A percentile compares a stretch with the other conserved stretches of the same genome.
Conservation (phyloP, 176 grass and related monocot species). For the Musa itinerans region DNA sequence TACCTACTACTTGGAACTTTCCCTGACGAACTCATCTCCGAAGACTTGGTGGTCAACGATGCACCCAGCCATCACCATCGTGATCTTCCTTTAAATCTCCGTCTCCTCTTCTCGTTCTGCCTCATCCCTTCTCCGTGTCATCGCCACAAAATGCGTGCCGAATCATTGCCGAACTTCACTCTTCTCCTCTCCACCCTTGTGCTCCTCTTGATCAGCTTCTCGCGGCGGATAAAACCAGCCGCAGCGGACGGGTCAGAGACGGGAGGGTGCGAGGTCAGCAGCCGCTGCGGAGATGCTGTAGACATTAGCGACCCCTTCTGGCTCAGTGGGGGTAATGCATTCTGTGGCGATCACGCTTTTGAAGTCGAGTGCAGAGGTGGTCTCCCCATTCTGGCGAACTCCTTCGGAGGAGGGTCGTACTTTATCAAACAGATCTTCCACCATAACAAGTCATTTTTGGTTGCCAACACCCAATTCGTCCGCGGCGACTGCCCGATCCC, state of each 20-base stretch:
- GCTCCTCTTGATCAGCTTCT: not conserved
- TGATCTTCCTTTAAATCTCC: no score
- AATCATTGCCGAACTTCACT: not conserved
- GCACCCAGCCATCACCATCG: not conserved
- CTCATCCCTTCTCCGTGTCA: not conserved
- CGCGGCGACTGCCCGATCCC: not conserved
- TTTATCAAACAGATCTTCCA: not conserved
- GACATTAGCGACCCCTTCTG: slow-evolving; percentile 9
- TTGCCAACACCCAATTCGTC: not conserved
- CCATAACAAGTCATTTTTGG: not conserved
- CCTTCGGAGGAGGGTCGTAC: not conserved
- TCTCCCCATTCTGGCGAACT: not conserved
- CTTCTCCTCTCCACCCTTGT: not conserved
- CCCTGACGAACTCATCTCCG: no score
- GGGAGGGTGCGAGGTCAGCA: not conserved
- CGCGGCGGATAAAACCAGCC: not conserved
- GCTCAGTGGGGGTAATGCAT: not conserved
- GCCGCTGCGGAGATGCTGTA: not conserved
- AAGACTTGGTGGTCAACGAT: not conserved
- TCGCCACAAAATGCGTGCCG: not conserved
- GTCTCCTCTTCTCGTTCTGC: not conserved
- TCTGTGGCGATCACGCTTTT: not conserved
- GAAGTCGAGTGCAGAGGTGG: not conserved
- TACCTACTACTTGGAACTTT: no score
- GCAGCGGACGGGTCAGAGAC: not conserved